These are phyloP conservation scores for Capsicum pubescens DNA, from an alignment of 257 asterid genomes.

Conservation along the genomic window DNA sequence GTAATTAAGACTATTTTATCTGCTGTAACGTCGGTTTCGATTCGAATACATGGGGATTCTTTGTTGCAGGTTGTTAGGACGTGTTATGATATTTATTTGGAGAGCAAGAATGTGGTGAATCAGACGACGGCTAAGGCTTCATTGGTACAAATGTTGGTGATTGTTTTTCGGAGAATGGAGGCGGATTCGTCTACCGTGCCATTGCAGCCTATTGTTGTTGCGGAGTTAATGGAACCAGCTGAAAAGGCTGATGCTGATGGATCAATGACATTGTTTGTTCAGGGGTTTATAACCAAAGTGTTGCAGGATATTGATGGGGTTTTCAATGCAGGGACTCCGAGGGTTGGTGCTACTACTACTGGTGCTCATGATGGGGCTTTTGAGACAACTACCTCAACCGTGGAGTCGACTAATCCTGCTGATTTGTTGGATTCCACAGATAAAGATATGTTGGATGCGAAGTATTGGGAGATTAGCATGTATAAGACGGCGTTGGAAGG, in stretches of 20 bases:
- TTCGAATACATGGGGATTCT: constrained; percentile 91
- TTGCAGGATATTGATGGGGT: constrained; percentile 96
- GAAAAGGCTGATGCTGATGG: constrained; percentile 88
- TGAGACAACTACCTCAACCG: constrained; percentile 91
- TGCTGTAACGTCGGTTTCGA: constrained; percentile 78
- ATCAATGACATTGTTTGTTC: constrained; percentile 85
- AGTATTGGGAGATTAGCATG: constrained; percentile 99
- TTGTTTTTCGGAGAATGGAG: constrained; percentile 98
- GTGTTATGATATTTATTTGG: constrained; percentile 82
- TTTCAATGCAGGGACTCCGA: constrained; percentile 72
- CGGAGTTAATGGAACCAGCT: constrained; percentile 87
- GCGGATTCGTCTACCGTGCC: constrained; percentile 96
- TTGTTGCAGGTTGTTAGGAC: constrained; percentile 88
- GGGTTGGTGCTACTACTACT: constrained; percentile 47
- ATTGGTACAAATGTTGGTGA: constrained; percentile 92
- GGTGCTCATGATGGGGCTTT: constrained; percentile 96
- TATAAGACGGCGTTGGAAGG: constrained; percentile 97
- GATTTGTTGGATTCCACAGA: constrained; percentile 98
- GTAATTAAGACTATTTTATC: constrained; percentile 84
- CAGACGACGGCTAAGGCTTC: constrained; percentile 98
- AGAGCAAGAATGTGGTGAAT: constrained; percentile 89
- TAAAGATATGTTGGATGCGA: constrained; percentile 99
- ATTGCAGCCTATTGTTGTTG: constrained; percentile 93
- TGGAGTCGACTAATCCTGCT: constrained; percentile 94
- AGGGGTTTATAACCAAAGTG: constrained; percentile 87